These are phyloP conservation scores for Monosporozyma solicola DNA, from an alignment of 805 yeast genomes.

Conservation along the genomic window DNA sequence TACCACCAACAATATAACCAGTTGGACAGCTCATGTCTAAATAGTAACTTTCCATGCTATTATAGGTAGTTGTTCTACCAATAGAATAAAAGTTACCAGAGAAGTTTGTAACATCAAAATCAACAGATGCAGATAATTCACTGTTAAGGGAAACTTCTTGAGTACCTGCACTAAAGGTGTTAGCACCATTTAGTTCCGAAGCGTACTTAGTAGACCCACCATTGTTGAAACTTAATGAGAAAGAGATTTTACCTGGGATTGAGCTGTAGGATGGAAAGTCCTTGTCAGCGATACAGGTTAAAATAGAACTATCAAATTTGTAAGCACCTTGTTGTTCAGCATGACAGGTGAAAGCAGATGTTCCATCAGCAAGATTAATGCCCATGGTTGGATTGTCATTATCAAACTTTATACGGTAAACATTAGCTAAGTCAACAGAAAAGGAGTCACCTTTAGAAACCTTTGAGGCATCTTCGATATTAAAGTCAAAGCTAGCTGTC, in stretches of 20 bases:
- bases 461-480: conserved; percentile 12
- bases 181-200: conserved; percentile 28
- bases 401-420: conserved; percentile 30
- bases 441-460: conserved; percentile 23
- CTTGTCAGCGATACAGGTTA: conserved; percentile 24
- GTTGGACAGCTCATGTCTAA: conserved; percentile 29
- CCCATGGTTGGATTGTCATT: conserved; percentile 13
- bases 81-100: conserved; percentile 15
- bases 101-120: conserved; percentile 18
- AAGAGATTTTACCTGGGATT: conserved; percentile 24
- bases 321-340: conserved; percentile 31
- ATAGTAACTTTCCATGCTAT: conserved; percentile 27
- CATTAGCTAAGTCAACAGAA: conserved; percentile 22
- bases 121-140: conserved; percentile 20
- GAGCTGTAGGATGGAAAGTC: conserved; percentile 13
- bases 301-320: conserved; percentile 19
- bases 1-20: conserved; percentile 25
- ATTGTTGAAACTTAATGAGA: conserved; percentile 26
- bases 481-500: conserved; percentile 27
- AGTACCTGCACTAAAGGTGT: conserved; percentile 22
- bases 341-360: conserved; percentile 25
- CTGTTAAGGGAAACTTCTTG: conserved; percentile 22
- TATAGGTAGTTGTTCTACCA: conserved; percentile 28
- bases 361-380: conserved; percentile 20
- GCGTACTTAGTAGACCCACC: conserved; percentile 29